A percentile compares a stretch with the other conserved stretches of the same genome.
Evolutionary conservation across 306 rosid species (phyloP).

Genomic region (Sicyos edulis): DNA sequence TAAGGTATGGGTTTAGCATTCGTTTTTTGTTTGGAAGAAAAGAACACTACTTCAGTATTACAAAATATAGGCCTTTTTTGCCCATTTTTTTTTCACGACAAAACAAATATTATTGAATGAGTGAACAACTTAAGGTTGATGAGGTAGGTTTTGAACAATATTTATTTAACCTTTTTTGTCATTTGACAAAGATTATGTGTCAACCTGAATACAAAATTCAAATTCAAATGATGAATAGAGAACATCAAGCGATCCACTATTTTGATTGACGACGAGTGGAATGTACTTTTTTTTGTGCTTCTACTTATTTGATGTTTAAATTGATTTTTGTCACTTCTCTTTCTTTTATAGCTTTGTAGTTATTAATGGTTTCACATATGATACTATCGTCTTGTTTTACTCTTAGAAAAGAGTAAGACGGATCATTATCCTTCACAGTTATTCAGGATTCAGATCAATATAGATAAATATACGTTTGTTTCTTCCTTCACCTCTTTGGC

Average conservation of each 20-base stretch:
- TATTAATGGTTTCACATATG: background rate
- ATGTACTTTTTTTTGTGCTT: background rate
- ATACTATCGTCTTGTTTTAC: background rate
- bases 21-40: background rate
- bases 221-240: background rate
- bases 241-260: conserved; percentile 6
- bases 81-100: background rate
- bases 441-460: background rate
- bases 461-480: background rate
- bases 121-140: conserved; percentile 1
- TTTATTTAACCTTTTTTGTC: too few relatives aligned
- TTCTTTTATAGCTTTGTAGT: too few relatives aligned
- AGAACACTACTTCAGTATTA: background rate
- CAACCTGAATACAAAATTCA: background rate
- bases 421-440: background rate
- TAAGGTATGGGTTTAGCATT: conserved; percentile 47
- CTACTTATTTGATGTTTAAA: background rate
- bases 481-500: background rate
- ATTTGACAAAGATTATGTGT: background rate
- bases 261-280: background rate
- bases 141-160: background rate
- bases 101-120: background rate
- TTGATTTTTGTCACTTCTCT: background rate
- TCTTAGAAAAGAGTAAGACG: background rate
- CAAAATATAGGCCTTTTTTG: background rate